Evolutionary conservation across 257 asterid genomes (phyloP).

Genomic region (Forsythia viridissima): DNA sequence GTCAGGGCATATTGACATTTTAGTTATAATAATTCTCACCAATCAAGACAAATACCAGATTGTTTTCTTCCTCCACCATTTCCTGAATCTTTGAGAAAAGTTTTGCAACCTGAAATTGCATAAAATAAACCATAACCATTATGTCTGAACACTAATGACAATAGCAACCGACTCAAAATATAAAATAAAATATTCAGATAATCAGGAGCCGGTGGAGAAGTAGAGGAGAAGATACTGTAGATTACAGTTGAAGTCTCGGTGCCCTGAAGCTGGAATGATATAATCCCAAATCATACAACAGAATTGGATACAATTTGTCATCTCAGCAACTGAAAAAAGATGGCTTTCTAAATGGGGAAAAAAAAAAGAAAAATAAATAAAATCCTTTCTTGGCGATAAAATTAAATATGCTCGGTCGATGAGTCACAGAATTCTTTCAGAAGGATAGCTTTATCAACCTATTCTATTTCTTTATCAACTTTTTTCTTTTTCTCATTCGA

Average conservation of each 20-base stretch:
- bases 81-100: slow-evolving; percentile 92
- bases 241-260: not conserved
- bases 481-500: not conserved
- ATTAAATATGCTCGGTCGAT: not conserved
- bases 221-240: not conserved
- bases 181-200: slow-evolving; percentile 5
- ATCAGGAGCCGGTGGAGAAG: not conserved
- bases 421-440: not conserved
- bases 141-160: not conserved
- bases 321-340: not conserved
- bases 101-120: slow-evolving; percentile 77
- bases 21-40: slow-evolving; percentile 59
- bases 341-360: too few relatives aligned
- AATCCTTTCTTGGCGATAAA: not conserved
- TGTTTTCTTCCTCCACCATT: slow-evolving; percentile 96
- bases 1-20: slow-evolving; percentile 3
- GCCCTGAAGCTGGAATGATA: not conserved
- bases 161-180: not conserved
- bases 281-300: not conserved
- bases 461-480: not conserved
- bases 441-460: not conserved
- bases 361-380: not conserved
- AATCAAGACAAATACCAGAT: slow-evolving; percentile 88
- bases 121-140: slow-evolving; percentile 5
- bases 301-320: not conserved